These are phyloP conservation scores for Acrodontium crateriforme DNA, from an alignment of 2,329 filamentous ascomycete species.

Conservation along the genomic window DNA sequence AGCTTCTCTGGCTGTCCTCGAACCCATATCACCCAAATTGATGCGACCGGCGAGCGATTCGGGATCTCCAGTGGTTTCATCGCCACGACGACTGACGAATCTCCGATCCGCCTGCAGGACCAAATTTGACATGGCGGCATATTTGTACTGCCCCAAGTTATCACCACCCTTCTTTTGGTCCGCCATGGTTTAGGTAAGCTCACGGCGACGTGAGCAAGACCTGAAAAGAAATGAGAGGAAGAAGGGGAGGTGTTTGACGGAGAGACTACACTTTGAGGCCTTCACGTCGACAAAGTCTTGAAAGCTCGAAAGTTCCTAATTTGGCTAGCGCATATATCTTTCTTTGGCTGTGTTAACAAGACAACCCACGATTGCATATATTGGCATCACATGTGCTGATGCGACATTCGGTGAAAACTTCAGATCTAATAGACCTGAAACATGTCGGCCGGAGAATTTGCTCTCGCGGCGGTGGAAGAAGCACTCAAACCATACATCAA, in stretches of 20 bases:
- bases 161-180: slow-evolving; percentile 20
- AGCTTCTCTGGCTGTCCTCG: slow-evolving; percentile 62
- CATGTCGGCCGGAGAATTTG: slow-evolving; percentile 7
- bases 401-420: too few relatives aligned
- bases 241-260: too few relatives aligned
- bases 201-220: background rate
- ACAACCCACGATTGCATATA: too few relatives aligned
- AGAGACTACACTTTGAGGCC: too few relatives aligned
- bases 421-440: too few relatives aligned
- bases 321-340: too few relatives aligned
- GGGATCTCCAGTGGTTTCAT: slow-evolving; percentile 92
- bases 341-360: too few relatives aligned
- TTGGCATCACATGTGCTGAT: too few relatives aligned
- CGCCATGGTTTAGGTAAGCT: slow-evolving; percentile 14
- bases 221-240: too few relatives aligned
- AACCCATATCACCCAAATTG: slow-evolving; percentile 90
- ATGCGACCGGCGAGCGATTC: slow-evolving; percentile 92
- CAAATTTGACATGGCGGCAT: slow-evolving; percentile 76
- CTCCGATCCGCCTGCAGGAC: slow-evolving; percentile 98
- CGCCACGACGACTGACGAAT: slow-evolving; percentile 80
- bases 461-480: slow-evolving; percentile 17
- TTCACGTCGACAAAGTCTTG: background rate
- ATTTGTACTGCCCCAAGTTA: slow-evolving; percentile 26
- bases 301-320: too few relatives aligned
- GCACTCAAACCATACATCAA: slow-evolving; percentile 19